Base-by-base conservation (phyloP, 495 filamentous ascomycete genomes). In the Neurospora sp. region DNA sequence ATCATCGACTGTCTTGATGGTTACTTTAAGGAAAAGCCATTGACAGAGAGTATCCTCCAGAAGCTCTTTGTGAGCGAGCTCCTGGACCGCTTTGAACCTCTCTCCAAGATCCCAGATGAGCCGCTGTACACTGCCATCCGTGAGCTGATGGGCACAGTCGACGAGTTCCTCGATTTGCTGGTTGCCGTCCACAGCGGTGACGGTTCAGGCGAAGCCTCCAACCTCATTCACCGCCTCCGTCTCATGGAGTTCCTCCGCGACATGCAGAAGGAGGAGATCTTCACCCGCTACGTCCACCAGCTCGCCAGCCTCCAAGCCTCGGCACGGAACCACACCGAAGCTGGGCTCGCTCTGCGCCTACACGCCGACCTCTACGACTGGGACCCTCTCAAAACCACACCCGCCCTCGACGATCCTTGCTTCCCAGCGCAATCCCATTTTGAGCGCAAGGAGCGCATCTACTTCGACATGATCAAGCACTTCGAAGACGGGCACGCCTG, bases 181-280 rank as follows among this genome's bases (percentile, higher is more conserved):
- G 91, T 96, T 9, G 95, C 94, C n/a, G 96, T 97, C 6, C 93
- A 97, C 80, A 91, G 91, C 74, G 89, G 90, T 3, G 91, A 93
- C 40, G 88, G 88, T 22, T 89, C 87, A 2, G 89, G 89, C 40
- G 93, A 96, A 75, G 92, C 94, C 18, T 91, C 89, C 61, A 88
- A 90, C 72, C 88, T 94, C 69, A 90, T 96, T 78, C 92, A 98
- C 79, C 93, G 93, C 2, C 85, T 98, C 68, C 89, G 93, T 76
- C 82, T 99, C 44, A 97, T 98, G 96, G 93, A 97, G 75, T 98
- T 97, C 83, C 88, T 98, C 80, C 91, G 93, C 78, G 95, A 98
- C 78, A 96, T 97, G 93, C 92, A 95, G 75, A 96, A 96, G 77
- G 94, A 97, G 79, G 94, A 97, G 78, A 97, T 98, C 74, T 99